Evolutionary conservation across 1,284 basidiomycete species (phyloP), one percentile per base, ranked within the genome.

Genomic region (Anthracocystis panici-leucophaei): DNA sequence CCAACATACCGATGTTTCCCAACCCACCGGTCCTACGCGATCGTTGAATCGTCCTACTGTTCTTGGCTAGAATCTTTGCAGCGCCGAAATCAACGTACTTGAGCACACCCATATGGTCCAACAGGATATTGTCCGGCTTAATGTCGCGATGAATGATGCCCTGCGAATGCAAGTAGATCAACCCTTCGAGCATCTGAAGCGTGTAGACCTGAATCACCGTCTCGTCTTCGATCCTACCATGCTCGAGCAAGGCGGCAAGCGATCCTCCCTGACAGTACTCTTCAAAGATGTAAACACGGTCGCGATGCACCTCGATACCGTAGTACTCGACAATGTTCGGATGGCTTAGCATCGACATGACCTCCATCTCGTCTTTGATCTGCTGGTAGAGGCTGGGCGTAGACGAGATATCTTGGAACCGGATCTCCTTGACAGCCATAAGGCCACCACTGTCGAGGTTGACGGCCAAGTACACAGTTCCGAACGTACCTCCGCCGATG

Each of bases 361-460:
- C 95, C 78, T 91, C 92, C 75, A 98, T 91, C 87, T 99, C 97
- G 85, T 99, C 95, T 85, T 92, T 92, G 86, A 99, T 97, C 84
- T 97, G 94, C 74, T 93, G 90, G 87, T 95, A 86, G 14, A 87
- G 75, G 46, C 78, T 78, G 3, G 87, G 86, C 91, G 51, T 93
- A 89, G 56, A 95, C 86, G 86, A 81, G n/a, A 87, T 80, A 65
- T 99, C 97, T 84, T 97, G 95, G 86, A 97, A 97, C 66, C 95
- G 93, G 85, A 99, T 96, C 87, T 99, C 97, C 87, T 99, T 99
- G 83, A 99, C 97, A 5, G 97, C 97, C 95, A 99, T 98, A 64
- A 98, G 91, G 40, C 93, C 93, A 54, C 96, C 95, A 1, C 94
- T 92, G 85, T 99, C 97, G 65, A 99, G 89, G 84, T 99, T 99